Evolutionary conservation across 2,329 filamentous ascomycete species (phyloP), one percentile per base, ranked within the genome.

Genomic region (Aspergillus awamori): DNA sequence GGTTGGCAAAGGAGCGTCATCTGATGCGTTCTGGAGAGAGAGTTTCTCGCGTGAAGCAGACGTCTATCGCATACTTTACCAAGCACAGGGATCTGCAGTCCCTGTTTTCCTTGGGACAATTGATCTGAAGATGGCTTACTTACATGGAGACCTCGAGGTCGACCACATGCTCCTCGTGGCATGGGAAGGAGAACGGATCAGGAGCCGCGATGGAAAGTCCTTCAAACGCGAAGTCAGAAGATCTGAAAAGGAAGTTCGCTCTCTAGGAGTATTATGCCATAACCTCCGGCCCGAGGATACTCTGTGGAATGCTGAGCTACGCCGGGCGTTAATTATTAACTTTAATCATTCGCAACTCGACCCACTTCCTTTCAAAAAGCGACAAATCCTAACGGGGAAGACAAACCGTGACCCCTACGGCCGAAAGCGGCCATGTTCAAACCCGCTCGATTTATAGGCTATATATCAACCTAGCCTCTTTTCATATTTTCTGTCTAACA

Each of bases 1-100:
- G 47, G 26, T 72, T 43, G 69, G 69, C 10, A 73, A 73, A 62
- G 70, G 69, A n/a, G 72, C 69, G 10, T 71, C 66, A n/a, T 67
- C 65, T 2, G 10, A 38, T 33, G 17, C 17, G 17, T 64, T 64
- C 10, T 72, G 69, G 70, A 59, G 57, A 1, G 53, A 62, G 24
- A 20, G 7, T 3, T 64, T 70, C n/a, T 68, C 63, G 5, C 63
- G 59, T 8, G 67, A 73, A 61, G 64, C 63, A 5, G 65, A 69
- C 2, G 43, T 70, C 4, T 73, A 73, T 49, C 53, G 60, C 8
- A 48, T 71, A 43, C 69, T 73, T 8, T 53, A 58, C 54, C 47
- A 33, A 22, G 65, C 58, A 1, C 67, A 73, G 54, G 69, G 69
- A 17, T 69, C 64, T 4, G 71, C 69, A 4, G 65, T 72, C 53